Evolutionary conservation across 352 stramenopile species (phyloP), one percentile per base, ranked within the genome.

Genomic region (Pythium sp.): DNA sequence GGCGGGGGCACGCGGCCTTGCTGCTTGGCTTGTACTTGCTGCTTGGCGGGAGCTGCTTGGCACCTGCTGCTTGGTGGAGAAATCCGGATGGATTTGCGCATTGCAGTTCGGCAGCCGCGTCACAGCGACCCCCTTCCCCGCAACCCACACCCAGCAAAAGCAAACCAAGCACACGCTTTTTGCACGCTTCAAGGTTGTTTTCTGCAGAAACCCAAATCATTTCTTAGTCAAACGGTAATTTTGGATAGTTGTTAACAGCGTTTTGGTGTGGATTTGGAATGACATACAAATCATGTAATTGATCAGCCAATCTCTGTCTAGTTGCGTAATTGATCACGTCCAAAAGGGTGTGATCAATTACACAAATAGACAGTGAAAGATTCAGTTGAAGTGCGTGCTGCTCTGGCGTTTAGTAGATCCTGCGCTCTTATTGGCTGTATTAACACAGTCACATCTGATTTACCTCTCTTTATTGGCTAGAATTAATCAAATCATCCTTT

Each of bases 361-460:
- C 32, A 36, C 32, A 36, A 36, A 36, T 36, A 36, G 32, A 36
- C 32, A 36, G 36, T 43, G 43, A 68, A 62, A 68, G 62, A 68
- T 68, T 68, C 62, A 62, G 51, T 68, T 68, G 63, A 68, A 68
- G 63, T 68, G 62, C 43, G 49, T 58, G 61, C 61, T 54, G 18
- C 4, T 47, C 36, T 43, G 36, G 36, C 36, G 36, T 15, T 43
- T 15, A 43, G 46, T 20, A 54, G 46, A 54, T 24, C 20, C 53
- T 0, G 30, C 24, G 24, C 24, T 58, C 14, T 60, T n/a, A 67
- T 59, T 67, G 61, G 61, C 28, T 60, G 61, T 9, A 41, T 60
- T 67, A 47, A 36, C 53, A 58, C 30, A 38, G 53, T 47, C 38
- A 20, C 4, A 8, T 14, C 14, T 47, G 38, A 18, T 47, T 47